Evolutionary conservation across 176 grass and related monocot genomes (phyloP).

Genomic region (Ensete ventricosum): DNA sequence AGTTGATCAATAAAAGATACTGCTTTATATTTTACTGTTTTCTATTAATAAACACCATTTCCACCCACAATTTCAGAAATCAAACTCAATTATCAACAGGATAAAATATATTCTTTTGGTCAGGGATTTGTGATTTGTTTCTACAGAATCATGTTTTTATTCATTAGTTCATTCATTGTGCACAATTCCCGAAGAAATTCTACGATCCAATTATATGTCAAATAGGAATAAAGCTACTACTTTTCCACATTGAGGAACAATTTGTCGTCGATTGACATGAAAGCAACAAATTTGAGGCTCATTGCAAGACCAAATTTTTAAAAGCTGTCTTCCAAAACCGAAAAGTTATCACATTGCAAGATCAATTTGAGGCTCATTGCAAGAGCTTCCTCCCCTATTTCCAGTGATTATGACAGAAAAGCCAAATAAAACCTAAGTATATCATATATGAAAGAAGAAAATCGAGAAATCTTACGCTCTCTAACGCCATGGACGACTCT

Average conservation of each 20-base stretch:
- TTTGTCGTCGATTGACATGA: too few relatives aligned
- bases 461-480: conserved; percentile 40
- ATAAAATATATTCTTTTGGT: too few relatives aligned
- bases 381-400: too few relatives aligned
- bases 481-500: conserved; percentile 42
- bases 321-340: not conserved
- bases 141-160: too few relatives aligned
- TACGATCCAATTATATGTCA: not conserved
- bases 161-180: too few relatives aligned
- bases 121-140: too few relatives aligned
- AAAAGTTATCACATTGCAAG: not conserved
- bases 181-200: not conserved
- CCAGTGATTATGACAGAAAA: not conserved
- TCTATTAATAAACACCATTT: conserved; percentile 10
- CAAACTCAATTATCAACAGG: not conserved
- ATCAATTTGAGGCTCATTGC: too few relatives aligned
- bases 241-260: not conserved
- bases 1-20: conserved; percentile 15
- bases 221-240: not conserved
- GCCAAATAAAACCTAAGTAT: not conserved
- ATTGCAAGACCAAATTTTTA: not conserved
- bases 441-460: not conserved
- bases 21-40: not conserved
- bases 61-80: not conserved
- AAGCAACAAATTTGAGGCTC: not conserved